Base-by-base conservation (phyloP, 495 filamentous ascomycete species). In the Aspergillus incahuasiensis region DNA sequence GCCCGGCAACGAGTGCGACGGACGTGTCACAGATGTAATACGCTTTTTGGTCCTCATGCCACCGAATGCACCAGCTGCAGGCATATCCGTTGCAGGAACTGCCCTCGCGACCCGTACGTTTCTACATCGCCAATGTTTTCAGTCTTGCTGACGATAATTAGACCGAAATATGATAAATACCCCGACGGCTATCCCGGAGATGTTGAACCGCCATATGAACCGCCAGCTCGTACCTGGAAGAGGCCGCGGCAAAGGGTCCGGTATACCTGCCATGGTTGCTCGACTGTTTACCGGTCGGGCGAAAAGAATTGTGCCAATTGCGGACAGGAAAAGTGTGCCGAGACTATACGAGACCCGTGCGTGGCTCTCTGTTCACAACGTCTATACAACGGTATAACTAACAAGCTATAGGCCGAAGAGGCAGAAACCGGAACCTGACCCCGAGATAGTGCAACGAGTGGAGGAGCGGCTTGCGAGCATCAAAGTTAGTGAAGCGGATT, bases 61-160 rank as follows among this genome's bases (percentile, higher is more conserved):
- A 87, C 83, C 63, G 77, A 85, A 48, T 96, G 91, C 66, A 69
- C 71, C 13, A 80, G 76, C 54, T 95, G 91, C 67, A 75, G 76
- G 40, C 92, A 97, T 71, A 63, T 78, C 22, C 86, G 89, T 35
- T 96, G 92, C 81, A 87, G 82, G 59, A 82, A 80, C 53, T 96
- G 91, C 70, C 90, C 89, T 12, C 75, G 91, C 39, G 85, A 90
- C 55, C 89, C 90, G 86, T 91, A 83, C 69, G 87, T 84, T 28
- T 49, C 43, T 40, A 28, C 53, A 25, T 19, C 8, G 15, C 28
- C 5, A 35, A 39, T 6, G 11, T 22, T 22, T 5, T 25, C 12
- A 8, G 25, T 28, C 3, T 18, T 20, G 21, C 32, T 47, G 7
- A 30, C 52, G 48, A 44, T 35, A 6, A 4, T n/a, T 65, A 89